Base-by-base conservation (phyloP, 2,329 filamentous ascomycete species). In the Metarhizium rileyi region DNA sequence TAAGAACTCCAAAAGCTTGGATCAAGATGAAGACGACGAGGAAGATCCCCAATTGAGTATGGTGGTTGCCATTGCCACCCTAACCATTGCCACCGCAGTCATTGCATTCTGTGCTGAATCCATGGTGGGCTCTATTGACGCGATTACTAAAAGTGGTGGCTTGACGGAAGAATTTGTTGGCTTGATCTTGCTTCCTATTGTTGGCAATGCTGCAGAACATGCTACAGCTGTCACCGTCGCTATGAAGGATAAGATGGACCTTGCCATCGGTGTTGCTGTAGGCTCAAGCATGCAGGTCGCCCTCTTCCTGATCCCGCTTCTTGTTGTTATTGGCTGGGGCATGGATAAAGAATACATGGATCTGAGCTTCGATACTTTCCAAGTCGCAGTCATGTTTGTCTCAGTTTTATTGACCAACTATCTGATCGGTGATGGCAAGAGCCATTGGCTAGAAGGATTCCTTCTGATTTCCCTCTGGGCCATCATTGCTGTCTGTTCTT, bases 371-470 rank as follows among this genome's bases (percentile, higher is more conserved):
- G 88, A 94, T 61, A 83, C 83, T 1, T 96, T 96, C 72, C 88
- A 95, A 69, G 83, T 95, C 14, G 85, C 90, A 22, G 84, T 86
- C 38, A 71, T 95, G 38, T 94, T 95, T 57, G 86, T 93, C 12
- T 83, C 87, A 2, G 87, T 88, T 0, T 79, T 95, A 40, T 75
- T 95, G 30, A 86, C 90, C 51, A 95, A 94, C 63, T 95, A 94
- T 63, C 69, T 95, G 41, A 88, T 94, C 45, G 76, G 84, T 20
- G 88, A 94, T 58, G 89, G 88, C 27, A 81, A 88, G 63, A 90
- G 84, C 54, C 88, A 91, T 58, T 93, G 87, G 71, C 75, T 91
- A 0, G 87, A 93, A 65, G 87, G 87, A 3, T 80, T 82, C 52
- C 68, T 91, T 51, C 66, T 93, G 30, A 85, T 90, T 47, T 86